phyloP scores from a whole-genome alignment of 441 rosid genomes.

The Mallotus repandus region DNA sequence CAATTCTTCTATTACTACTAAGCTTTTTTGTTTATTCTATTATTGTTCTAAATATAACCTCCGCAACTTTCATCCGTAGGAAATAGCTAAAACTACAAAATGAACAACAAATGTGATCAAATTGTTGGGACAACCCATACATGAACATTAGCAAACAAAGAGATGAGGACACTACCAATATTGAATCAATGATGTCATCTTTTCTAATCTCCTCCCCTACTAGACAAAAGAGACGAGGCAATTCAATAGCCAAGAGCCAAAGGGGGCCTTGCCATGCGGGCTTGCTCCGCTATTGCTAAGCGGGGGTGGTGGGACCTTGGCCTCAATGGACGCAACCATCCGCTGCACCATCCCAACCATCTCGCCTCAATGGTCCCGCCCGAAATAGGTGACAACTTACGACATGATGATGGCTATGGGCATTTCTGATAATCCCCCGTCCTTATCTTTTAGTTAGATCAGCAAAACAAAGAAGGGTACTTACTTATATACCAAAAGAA shows the following conservation, averaged over 20 bases:
- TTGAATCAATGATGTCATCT: conserved; percentile 20
- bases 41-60: too few relatives aligned
- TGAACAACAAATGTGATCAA: neutral
- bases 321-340: conserved; percentile 20
- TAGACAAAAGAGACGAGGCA: conserved; percentile 28
- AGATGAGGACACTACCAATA: conserved; percentile 12
- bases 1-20: too few relatives aligned
- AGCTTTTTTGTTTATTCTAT: too few relatives aligned
- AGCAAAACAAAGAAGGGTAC: neutral
- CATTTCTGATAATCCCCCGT: neutral
- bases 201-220: neutral
- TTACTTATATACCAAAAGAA: too few relatives aligned
- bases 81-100: neutral
- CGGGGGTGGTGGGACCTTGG: conserved; percentile 28
- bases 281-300: conserved; percentile 15
- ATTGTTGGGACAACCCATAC: conserved; percentile 23
- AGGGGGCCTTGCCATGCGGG: conserved; percentile 25
- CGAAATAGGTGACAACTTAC: neutral
- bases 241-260: conserved; percentile 22
- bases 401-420: neutral
- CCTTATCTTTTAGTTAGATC: conserved; percentile 21
- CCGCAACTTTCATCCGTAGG: too few relatives aligned
- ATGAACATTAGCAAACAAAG: neutral
- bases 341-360: conserved; percentile 30
- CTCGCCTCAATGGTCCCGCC: conserved; percentile 14